Conservation (phyloP, 1,139 yeast species). For the Candida smagusa region DNA sequence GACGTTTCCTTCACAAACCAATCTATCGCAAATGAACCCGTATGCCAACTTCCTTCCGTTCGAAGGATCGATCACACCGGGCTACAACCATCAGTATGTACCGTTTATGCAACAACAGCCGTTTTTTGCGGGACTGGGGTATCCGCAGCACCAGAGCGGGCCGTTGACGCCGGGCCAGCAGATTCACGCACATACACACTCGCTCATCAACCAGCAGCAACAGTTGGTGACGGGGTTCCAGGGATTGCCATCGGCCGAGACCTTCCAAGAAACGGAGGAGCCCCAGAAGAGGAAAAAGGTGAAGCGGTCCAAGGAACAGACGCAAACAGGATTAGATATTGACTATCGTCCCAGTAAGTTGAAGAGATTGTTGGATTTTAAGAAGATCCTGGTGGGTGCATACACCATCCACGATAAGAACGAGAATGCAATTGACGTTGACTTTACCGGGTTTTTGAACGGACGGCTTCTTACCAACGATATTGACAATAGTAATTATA, state of each 20-base stretch:
- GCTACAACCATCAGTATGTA: constrained; percentile 4
- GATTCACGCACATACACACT: background rate
- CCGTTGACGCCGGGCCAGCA: background rate
- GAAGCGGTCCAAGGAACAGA: constrained; percentile 2
- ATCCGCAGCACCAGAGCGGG: background rate
- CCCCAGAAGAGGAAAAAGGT: constrained; percentile 9
- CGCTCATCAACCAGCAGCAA: background rate
- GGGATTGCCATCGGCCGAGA: background rate
- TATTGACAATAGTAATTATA: constrained; percentile 38
- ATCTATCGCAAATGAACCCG: constrained; percentile 4
- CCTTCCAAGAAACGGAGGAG: background rate
- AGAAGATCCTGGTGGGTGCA: constrained; percentile 19
- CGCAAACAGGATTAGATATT: constrained; percentile 15
- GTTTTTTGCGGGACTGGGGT: background rate
- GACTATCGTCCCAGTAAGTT: constrained; percentile 29
- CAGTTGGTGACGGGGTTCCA: constrained; percentile 1
- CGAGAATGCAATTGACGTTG: constrained; percentile 19
- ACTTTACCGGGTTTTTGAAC: constrained; percentile 38
- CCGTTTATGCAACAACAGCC: constrained; percentile 1
- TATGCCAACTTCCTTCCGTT: constrained; percentile 9
- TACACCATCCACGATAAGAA: constrained; percentile 31
- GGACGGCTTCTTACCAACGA: constrained; percentile 46
- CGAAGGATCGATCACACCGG: constrained; percentile 6
- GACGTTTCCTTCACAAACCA: constrained; percentile 5
- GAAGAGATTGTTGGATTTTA: constrained; percentile 30